phyloP scores from a whole-genome alignment of 495 filamentous ascomycete species.

The Aspergillus mulundensis region DNA sequence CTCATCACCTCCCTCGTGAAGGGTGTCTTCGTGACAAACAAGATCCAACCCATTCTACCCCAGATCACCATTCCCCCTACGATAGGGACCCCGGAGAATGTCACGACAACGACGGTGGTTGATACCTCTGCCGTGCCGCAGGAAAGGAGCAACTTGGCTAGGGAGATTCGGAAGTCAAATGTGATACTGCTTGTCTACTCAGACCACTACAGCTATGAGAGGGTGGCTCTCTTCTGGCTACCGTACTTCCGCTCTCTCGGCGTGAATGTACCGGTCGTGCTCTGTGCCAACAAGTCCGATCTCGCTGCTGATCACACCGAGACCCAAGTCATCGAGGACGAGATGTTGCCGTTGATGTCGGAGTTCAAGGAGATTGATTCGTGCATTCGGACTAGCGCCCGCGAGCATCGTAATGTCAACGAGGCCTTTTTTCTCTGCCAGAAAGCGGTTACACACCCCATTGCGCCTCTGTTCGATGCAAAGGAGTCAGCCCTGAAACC shows the following conservation, averaged over 20 bases:
- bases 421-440: constrained; percentile 97
- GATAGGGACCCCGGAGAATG: constrained; percentile 86
- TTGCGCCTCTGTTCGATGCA: constrained; percentile 92
- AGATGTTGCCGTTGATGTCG: constrained; percentile 97
- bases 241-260: constrained; percentile 94
- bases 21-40: constrained; percentile 86
- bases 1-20: constrained; percentile 71
- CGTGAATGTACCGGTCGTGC: constrained; percentile 95
- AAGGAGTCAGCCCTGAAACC: constrained; percentile 89
- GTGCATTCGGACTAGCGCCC: constrained; percentile 90
- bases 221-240: constrained; percentile 96
- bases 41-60: constrained; percentile 90
- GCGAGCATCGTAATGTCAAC: constrained; percentile 92
- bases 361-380: constrained; percentile 99
- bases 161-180: constrained; percentile 93
- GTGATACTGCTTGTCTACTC: constrained; percentile 97
- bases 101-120: constrained; percentile 91
- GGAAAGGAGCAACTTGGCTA: constrained; percentile 79
- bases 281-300: constrained; percentile 97
- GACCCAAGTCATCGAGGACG: constrained; percentile 82
- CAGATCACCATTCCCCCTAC: constrained; percentile 89
- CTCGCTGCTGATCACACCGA: constrained; percentile 65
- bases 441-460: constrained; percentile 96
- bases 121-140: constrained; percentile 95
- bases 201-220: constrained; percentile 97